Percentiles rank a stretch among this genome's conserved stretches.
Evolutionary conservation across 2,329 filamentous ascomycete species (phyloP).

Genomic region (Trichoderma atrobrunneum): DNA sequence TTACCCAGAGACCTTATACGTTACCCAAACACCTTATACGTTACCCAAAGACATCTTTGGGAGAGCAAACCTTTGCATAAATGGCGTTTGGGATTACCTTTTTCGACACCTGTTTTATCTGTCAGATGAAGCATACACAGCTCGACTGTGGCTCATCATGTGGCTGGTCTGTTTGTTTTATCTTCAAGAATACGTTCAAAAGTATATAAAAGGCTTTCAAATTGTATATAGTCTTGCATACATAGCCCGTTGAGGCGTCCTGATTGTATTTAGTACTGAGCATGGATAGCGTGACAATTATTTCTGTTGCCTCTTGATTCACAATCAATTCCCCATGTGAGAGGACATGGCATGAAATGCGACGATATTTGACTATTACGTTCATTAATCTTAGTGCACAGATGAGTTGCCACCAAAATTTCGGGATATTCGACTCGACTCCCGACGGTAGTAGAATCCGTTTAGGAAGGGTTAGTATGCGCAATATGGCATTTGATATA

Average conservation of each 20-base stretch:
- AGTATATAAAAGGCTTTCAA: background rate
- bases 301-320: background rate
- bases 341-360: background rate
- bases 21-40: background rate
- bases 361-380: background rate
- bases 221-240: background rate
- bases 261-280: background rate
- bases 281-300: background rate
- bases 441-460: no score
- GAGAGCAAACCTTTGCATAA: background rate
- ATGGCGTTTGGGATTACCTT: background rate
- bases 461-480: no score
- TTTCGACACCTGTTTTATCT: background rate
- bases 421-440: no score
- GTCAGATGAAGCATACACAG: background rate
- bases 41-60: background rate
- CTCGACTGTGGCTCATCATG: background rate
- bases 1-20: background rate
- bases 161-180: background rate
- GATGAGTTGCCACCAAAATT: no score
- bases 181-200: background rate
- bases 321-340: background rate
- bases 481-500: no score
- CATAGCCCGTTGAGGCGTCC: background rate
- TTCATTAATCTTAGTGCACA: no score